Percentiles rank a stretch among this genome's conserved stretches.
phyloP scores from a whole-genome alignment of 176 grass and related monocot species.

The Chrysopogon serrulatus region DNA sequence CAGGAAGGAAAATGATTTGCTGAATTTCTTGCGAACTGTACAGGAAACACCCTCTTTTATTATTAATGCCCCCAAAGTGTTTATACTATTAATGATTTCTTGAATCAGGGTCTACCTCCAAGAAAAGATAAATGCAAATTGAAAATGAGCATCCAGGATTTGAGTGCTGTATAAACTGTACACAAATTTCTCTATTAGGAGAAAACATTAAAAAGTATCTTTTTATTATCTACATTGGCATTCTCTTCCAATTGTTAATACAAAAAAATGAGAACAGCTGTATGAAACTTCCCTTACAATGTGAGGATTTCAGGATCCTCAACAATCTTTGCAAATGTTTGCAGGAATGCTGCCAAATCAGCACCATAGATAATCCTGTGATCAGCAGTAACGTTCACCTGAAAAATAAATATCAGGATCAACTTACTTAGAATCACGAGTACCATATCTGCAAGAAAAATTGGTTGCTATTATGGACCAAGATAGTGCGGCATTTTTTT shows the following conservation, averaged over 20 bases:
- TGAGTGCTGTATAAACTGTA: not conserved
- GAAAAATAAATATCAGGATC: slow-evolving; percentile 27
- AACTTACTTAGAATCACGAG: not conserved
- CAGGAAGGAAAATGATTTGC: not conserved
- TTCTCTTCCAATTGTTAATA: slow-evolving; percentile 3
- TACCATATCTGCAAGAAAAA: not conserved
- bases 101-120: slow-evolving; percentile 1
- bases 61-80: not conserved
- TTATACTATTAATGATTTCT: not conserved
- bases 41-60: not conserved
- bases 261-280: not conserved
- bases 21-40: not conserved
- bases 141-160: not conserved
- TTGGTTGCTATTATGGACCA: not conserved
- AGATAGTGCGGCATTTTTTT: not conserved
- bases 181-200: not conserved
- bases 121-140: not conserved
- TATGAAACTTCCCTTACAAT: slow-evolving; percentile 33
- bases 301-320: slow-evolving; percentile 76
- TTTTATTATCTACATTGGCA: not conserved
- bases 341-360: slow-evolving; percentile 85
- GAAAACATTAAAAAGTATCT: not conserved
- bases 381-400: slow-evolving; percentile 95
- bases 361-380: slow-evolving; percentile 92
- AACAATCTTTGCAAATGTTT: slow-evolving; percentile 89